Evolutionary conservation across 140 eudicot species (phyloP).

Genomic region (Flaveria floridana): DNA sequence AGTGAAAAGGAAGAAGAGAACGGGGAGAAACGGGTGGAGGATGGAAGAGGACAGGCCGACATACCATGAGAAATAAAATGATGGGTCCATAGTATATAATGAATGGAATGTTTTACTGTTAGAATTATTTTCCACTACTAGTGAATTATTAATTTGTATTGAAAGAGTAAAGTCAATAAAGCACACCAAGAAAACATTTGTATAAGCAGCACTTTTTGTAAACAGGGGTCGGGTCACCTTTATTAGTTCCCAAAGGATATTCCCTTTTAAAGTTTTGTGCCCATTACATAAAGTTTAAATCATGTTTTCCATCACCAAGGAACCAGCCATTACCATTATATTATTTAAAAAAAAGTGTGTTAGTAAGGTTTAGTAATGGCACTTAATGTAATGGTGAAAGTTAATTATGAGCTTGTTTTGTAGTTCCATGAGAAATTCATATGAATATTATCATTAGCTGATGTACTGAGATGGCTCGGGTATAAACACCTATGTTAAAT

Average conservation of each 20-base stretch:
- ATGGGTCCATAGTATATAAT: conserved; percentile 20
- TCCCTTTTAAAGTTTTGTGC: conserved; percentile 45
- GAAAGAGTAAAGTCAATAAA: conserved; percentile 30
- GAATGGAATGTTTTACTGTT: conserved; percentile 33
- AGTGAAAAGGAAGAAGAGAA: too few species aligned
- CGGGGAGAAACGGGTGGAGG: background rate
- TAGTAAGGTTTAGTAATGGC: background rate
- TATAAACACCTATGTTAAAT: too few species aligned
- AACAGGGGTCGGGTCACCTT: conserved; percentile 32
- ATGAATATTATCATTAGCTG: too few species aligned
- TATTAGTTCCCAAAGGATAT: conserved; percentile 37
- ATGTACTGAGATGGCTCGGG: too few species aligned
- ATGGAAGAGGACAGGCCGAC: background rate
- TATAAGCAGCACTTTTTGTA: conserved; percentile 22
- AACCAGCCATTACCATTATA: conserved; percentile 24
- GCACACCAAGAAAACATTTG: conserved; percentile 29
- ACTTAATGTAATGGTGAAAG: background rate
- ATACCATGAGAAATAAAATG: conserved; percentile 3
- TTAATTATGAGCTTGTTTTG: background rate
- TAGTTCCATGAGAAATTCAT: too few species aligned
- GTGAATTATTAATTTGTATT: conserved; percentile 17
- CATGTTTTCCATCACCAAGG: conserved; percentile 28
- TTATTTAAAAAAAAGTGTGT: background rate
- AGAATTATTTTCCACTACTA: conserved; percentile 38
- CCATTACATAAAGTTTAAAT: conserved; percentile 37